Evolutionary conservation across 176 grass and related monocot genomes (phyloP).

Genomic region (Oryza officinalis): DNA sequence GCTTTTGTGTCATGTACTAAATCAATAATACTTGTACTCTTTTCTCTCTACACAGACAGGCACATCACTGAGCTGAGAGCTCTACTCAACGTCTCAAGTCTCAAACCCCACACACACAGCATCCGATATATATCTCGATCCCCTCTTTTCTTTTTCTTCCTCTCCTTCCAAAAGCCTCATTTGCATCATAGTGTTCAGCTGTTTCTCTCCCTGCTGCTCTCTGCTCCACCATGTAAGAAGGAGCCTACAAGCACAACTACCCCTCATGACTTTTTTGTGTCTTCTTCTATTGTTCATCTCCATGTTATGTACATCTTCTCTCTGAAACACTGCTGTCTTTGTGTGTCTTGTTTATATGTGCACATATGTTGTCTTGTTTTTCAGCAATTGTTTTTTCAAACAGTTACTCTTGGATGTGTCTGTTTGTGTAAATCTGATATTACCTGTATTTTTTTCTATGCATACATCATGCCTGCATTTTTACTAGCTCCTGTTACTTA

Average conservation of each 20-base stretch:
- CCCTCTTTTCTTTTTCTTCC: slow-evolving; percentile 24
- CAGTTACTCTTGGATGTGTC: neutral
- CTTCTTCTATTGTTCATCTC: slow-evolving; percentile 55
- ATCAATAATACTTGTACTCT: slow-evolving; percentile 24
- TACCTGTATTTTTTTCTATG: neutral
- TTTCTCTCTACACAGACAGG: slow-evolving; percentile 16
- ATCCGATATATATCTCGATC: slow-evolving; percentile 42
- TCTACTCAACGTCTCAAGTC: neutral
- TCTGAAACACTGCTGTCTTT: slow-evolving; percentile 35
- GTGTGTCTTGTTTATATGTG: slow-evolving; percentile 32
- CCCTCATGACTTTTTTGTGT: slow-evolving; percentile 40
- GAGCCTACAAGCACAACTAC: slow-evolving; percentile 43
- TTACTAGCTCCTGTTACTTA: slow-evolving; percentile 7
- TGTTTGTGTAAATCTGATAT: neutral
- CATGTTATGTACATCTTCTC: slow-evolving; percentile 43
- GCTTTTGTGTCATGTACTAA: slow-evolving; percentile 47
- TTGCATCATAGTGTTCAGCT: slow-evolving; percentile 53
- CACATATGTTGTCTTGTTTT: neutral
- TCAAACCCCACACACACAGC: neutral
- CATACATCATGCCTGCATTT: neutral
- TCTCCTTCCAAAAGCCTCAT: slow-evolving; percentile 52
- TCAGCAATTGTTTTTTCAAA: slow-evolving; percentile 1
- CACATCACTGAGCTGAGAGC: neutral
- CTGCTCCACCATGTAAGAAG: slow-evolving; percentile 70
- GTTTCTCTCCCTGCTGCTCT: slow-evolving; percentile 48